Conservation (phyloP, 176 grass and related monocot genomes). For the Oryza coarctata region DNA sequence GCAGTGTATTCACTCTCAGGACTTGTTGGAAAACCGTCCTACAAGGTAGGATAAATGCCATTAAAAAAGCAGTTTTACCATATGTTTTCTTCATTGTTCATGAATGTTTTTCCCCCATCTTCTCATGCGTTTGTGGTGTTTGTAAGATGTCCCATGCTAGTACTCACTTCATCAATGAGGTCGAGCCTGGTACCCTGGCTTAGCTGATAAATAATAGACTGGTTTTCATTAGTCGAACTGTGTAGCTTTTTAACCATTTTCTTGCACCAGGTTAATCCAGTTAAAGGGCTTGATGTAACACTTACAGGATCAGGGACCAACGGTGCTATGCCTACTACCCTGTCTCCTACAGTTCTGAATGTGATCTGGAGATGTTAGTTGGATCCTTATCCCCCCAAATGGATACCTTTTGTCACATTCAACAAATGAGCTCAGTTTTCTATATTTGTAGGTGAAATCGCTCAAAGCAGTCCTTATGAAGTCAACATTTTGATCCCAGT, state of each 20-base stretch:
- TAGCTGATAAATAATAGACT: not conserved
- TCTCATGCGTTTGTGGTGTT: constrained; percentile 2
- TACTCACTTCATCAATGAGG: not conserved
- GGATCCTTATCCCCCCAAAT: constrained; percentile 1
- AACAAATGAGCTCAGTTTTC: constrained; percentile 16
- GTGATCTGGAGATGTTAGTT: constrained; percentile 86
- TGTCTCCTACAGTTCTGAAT: constrained; percentile 81
- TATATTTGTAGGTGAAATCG: constrained; percentile 69
- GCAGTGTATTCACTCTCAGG: constrained; percentile 59
- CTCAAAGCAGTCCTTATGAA: constrained; percentile 59
- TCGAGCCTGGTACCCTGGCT: not conserved
- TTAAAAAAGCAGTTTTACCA: not conserved
- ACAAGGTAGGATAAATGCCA: constrained; percentile 50
- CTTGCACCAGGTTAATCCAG: constrained; percentile 65
- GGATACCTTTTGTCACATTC: constrained; percentile 21
- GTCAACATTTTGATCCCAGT: constrained; percentile 70
- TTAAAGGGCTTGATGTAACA: constrained; percentile 61
- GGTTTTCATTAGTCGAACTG: not conserved
- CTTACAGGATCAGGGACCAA: constrained; percentile 66
- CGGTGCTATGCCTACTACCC: constrained; percentile 62
- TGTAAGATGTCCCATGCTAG: not conserved
- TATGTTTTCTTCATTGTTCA: not conserved
- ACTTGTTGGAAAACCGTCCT: constrained; percentile 66
- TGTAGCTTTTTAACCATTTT: constrained; percentile 20
- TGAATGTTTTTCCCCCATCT: not conserved